Percentiles rank a stretch among this genome's conserved stretches.
Evolutionary conservation across 139 green algal species (phyloP).

Genomic region (Astrephomene gubernaculifera): DNA sequence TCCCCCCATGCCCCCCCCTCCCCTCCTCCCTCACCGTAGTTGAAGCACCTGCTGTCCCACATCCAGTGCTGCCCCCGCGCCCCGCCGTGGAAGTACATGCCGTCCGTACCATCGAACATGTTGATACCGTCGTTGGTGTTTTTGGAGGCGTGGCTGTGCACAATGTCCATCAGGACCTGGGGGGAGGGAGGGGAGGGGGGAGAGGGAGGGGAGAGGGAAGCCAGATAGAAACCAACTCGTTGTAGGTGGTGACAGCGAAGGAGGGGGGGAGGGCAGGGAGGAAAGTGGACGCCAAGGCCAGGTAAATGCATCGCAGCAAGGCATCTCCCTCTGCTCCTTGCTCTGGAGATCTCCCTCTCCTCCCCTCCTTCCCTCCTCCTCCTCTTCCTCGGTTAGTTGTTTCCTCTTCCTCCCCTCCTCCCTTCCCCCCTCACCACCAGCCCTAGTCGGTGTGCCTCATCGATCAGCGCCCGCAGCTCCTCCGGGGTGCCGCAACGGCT

Average conservation of each 20-base stretch:
- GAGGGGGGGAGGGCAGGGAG: too few relatives aligned
- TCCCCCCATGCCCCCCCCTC: background rate
- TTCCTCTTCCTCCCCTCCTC: background rate
- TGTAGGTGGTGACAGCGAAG: too few relatives aligned
- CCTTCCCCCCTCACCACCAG: conserved; percentile 63
- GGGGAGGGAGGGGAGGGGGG: background rate
- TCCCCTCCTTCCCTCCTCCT: background rate
- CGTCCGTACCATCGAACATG: conserved; percentile 97
- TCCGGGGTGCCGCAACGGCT: conserved; percentile 94
- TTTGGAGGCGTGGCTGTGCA: conserved; percentile 94
- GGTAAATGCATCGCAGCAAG: too few relatives aligned
- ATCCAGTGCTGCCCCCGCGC: conserved; percentile 94
- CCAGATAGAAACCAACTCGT: too few relatives aligned
- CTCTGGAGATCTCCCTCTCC: too few relatives aligned
- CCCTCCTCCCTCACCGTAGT: conserved; percentile 85
- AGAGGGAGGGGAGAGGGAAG: too few relatives aligned
- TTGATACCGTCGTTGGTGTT: conserved; percentile 94
- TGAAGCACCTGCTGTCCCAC: conserved; percentile 96
- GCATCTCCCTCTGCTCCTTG: too few relatives aligned
- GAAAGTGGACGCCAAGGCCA: too few relatives aligned
- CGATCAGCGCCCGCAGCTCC: conserved; percentile 95
- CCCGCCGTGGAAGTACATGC: conserved; percentile 93
- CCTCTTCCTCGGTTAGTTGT: too few relatives aligned
- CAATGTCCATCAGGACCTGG: conserved; percentile 85
- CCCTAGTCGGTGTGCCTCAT: conserved; percentile 90